Percentiles rank a stretch among this genome's conserved stretches.
Conservation (phyloP, 2,329 filamentous ascomycete species). For the Lachnellula willkommii region DNA sequence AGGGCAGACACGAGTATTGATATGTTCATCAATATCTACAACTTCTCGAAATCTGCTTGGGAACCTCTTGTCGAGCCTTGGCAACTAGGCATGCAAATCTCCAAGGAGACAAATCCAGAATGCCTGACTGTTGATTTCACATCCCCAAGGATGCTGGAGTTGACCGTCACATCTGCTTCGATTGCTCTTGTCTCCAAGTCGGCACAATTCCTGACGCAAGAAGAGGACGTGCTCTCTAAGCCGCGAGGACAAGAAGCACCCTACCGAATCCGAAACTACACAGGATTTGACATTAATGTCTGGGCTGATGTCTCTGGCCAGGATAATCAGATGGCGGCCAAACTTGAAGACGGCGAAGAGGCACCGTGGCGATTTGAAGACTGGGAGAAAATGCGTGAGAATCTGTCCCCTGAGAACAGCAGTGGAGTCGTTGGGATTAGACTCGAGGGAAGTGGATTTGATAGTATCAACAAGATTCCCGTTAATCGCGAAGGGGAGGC, state of each 20-base stretch:
- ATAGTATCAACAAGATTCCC: constrained; percentile 79
- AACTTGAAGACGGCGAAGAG: constrained; percentile 82
- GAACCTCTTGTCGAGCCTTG: constrained; percentile 94
- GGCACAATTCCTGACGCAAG: constrained; percentile 78
- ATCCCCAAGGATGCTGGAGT: constrained; percentile 84
- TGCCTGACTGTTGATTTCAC: constrained; percentile 77
- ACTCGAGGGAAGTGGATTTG: constrained; percentile 90
- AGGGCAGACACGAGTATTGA: constrained; percentile 87
- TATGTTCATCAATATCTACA: constrained; percentile 94
- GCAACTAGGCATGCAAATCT: constrained; percentile 87
- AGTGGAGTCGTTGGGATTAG: constrained; percentile 75
- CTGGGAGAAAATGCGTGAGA: constrained; percentile 93
- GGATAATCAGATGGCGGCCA: constrained; percentile 67
- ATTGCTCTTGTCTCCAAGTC: constrained; percentile 93
- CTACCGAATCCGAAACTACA: constrained; percentile 91
- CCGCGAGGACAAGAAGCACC: constrained; percentile 87
- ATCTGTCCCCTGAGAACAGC: constrained; percentile 75
- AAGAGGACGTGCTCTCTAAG: constrained; percentile 89
- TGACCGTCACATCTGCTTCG: constrained; percentile 87
- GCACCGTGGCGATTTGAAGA: constrained; percentile 95
- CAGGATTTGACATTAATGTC: constrained; percentile 82
- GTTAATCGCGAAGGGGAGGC: constrained; percentile 93
- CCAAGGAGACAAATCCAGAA: constrained; percentile 69
- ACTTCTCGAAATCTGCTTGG: constrained; percentile 98
- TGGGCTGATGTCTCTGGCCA: constrained; percentile 67